Conservation (phyloP, 2,329 filamentous ascomycete genomes). For the Hymenoscyphus salicellus region DNA sequence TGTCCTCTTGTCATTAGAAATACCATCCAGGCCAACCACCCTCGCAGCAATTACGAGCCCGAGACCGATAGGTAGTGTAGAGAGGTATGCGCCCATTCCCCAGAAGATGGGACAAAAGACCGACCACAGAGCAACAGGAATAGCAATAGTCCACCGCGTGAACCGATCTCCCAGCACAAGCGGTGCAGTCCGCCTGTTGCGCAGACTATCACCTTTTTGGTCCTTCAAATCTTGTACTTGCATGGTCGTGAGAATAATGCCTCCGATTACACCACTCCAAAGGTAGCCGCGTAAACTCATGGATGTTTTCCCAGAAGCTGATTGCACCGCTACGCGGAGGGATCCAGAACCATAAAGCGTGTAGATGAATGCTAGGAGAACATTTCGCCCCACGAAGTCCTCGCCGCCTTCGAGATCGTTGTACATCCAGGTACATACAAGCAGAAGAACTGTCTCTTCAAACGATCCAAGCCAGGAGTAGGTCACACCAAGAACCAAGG, state of each 20-base stretch:
- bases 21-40: too few relatives aligned
- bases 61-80: background rate
- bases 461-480: background rate
- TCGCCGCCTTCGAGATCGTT: background rate
- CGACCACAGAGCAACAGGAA: conserved; percentile 25
- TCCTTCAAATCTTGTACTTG: background rate
- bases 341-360: background rate
- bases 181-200: conserved; percentile 26
- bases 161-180: conserved; percentile 22
- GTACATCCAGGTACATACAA: background rate
- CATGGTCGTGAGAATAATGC: background rate
- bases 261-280: background rate
- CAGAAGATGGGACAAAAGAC: conserved; percentile 13
- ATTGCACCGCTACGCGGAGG: background rate
- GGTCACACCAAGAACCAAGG: background rate
- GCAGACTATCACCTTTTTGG: background rate
- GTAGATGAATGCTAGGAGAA: background rate
- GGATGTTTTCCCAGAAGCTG: too few relatives aligned
- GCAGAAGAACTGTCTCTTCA: background rate
- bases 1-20: too few relatives aligned
- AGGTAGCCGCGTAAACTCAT: background rate
- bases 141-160: conserved; percentile 27
- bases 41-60: too few relatives aligned
- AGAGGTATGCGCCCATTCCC: background rate
- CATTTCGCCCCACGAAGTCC: background rate